Conservation (phyloP, 805 yeast species). For the Myxozyma sirexii region DNA sequence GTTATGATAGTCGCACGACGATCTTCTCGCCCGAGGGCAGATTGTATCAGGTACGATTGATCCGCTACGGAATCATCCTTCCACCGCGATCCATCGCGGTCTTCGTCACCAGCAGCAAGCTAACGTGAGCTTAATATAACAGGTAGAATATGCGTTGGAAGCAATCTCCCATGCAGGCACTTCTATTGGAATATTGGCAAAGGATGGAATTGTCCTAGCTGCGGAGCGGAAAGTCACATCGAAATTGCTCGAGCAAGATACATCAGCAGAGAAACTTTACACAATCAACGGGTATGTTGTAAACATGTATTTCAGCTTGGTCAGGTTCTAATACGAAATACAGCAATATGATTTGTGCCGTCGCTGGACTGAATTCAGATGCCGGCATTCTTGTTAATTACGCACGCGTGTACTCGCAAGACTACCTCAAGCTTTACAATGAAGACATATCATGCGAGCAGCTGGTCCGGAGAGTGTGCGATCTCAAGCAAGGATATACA, state of each 20-base stretch:
- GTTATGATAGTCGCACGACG: slow-evolving; percentile 99
- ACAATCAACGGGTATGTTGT: slow-evolving; percentile 66
- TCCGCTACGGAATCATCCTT: too few species aligned
- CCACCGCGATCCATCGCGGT: slow-evolving; percentile 2
- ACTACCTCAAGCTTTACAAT: slow-evolving; percentile 79
- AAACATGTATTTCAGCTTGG: slow-evolving; percentile 11
- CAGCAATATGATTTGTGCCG: slow-evolving; percentile 78
- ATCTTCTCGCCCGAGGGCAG: slow-evolving; percentile 99
- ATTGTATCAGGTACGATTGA: slow-evolving; percentile 71
- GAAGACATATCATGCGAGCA: slow-evolving; percentile 94
- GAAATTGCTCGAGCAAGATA: slow-evolving; percentile 89
- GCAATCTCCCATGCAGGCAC: slow-evolving; percentile 84
- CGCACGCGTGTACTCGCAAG: slow-evolving; percentile 85
- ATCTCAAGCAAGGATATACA: slow-evolving; percentile 95
- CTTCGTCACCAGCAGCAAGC: not conserved
- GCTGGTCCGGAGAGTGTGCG: slow-evolving; percentile 85
- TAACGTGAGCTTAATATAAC: not conserved
- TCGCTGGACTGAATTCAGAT: slow-evolving; percentile 98
- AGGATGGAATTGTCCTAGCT: slow-evolving; percentile 90
- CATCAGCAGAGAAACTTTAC: slow-evolving; percentile 90
- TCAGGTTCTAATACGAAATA: not conserved
- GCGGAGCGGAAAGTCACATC: slow-evolving; percentile 96
- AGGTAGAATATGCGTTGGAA: slow-evolving; percentile 94
- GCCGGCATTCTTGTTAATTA: slow-evolving; percentile 86
- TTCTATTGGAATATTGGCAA: slow-evolving; percentile 73